Evolutionary conservation across 2,329 filamentous ascomycete species (phyloP).

Genomic region (Diatrype stigma): DNA sequence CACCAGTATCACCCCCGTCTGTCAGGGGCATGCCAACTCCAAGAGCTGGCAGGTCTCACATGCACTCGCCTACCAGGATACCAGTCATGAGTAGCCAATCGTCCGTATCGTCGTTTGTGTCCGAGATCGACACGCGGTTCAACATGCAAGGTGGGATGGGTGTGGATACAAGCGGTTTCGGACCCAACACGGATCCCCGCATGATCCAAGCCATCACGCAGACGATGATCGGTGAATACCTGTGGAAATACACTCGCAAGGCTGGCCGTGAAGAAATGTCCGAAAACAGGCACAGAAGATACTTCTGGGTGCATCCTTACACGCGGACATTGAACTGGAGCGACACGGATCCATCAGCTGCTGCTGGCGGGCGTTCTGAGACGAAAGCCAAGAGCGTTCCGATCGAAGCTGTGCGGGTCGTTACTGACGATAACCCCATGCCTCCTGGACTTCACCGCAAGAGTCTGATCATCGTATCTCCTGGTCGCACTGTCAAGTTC

Average conservation of each 20-base stretch:
- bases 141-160: constrained; percentile 63
- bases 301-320: constrained; percentile 99
- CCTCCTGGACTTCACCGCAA: constrained; percentile 92
- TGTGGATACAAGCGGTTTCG: constrained; percentile 55
- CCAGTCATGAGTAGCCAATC: constrained; percentile 58
- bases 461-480: constrained; percentile 85
- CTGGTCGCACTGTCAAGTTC: constrained; percentile 85
- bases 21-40: constrained; percentile 57
- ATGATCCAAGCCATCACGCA: constrained; percentile 99
- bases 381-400: constrained; percentile 81
- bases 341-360: constrained; percentile 76
- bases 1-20: constrained; percentile 39
- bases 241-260: constrained; percentile 99
- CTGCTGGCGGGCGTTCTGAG: constrained; percentile 73
- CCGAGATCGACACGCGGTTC: constrained; percentile 88
- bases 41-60: constrained; percentile 36
- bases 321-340: constrained; percentile 97
- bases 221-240: constrained; percentile 98
- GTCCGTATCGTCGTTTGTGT: constrained; percentile 92
- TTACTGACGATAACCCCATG: constrained; percentile 91
- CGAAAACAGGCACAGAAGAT: constrained; percentile 83
- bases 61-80: constrained; percentile 45
- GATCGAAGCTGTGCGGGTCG: constrained; percentile 88
- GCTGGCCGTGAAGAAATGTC: constrained; percentile 86
- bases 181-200: constrained; percentile 77